Base-by-base conservation (phyloP, 495 filamentous ascomycete species). In the Penicillium angulare region DNA sequence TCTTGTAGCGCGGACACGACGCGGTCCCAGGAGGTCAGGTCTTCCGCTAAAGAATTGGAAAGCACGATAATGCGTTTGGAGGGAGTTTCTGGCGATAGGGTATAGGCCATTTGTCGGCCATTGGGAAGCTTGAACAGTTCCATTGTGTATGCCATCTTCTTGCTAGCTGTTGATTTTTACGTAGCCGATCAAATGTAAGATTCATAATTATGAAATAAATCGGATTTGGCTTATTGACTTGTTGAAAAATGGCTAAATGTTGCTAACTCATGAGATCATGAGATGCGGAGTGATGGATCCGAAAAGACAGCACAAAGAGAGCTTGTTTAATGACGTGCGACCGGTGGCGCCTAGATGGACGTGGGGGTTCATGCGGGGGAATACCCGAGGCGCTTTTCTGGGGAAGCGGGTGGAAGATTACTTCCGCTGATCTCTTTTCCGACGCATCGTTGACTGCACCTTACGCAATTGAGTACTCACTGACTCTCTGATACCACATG, bases 31-130 rank as follows among this genome's bases (percentile, higher is more conserved):
- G 58, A 36, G 15, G 31, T 22, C 20, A 53, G 39, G 8, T 57
- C 39, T 12, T 63, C 45, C 21, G 50, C 48, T 20, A 70, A 43
- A 6, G 63, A 57, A 29, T 64, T 68, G 18, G 63, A 57, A 1
- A 70, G 56, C 9, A 68, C 46, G n/a, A 68, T 39, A 24, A 26
- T 21, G 17, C 29, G 56, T 33, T 29, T 34, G 13, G 17, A 31
- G 33, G 55, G 42, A 47, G 13, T 21, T 9, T 41, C 16, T 7
- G 42, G 24, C 10, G 49, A 46, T 20, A 61, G 34, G 12, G 24
- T 20, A 40, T 55, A 61, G 32, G 50, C 41, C 24, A 61, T 41
- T 18, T 31, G 20, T 7, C 56, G 55, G 27, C 55, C 46, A n/a
- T 44, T 47, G 2, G 58, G 33, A 24, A 61, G 56, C 12, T 18